phyloP scores from a whole-genome alignment of 2,329 filamentous ascomycete genomes.

The Claviceps capensis region DNA sequence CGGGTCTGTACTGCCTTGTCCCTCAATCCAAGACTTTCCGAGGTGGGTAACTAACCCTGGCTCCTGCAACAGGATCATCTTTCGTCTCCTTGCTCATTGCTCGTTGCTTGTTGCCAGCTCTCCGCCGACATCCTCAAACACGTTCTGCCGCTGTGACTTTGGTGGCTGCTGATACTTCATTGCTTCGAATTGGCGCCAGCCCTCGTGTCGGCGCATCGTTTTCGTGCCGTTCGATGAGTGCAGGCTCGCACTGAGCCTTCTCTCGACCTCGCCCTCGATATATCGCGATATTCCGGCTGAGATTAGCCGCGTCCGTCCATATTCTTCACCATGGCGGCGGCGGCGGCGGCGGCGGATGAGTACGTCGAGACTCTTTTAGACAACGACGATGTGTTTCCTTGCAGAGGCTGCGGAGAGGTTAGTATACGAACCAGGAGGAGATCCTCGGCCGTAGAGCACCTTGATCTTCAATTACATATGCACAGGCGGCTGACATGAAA shows the following conservation, averaged over 20 bases:
- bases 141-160: background rate
- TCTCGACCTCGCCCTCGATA: background rate
- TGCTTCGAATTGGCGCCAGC: background rate
- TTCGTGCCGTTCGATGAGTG: background rate
- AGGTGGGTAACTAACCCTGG: background rate
- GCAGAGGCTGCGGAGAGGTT: constrained; percentile 88
- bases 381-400: constrained; percentile 71
- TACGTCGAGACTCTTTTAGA: constrained; percentile 56
- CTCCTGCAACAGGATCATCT: background rate
- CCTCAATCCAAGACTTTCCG: constrained; percentile 1
- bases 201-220: background rate
- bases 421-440: constrained; percentile 4
- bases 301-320: background rate
- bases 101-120: background rate
- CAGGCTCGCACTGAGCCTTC: background rate
- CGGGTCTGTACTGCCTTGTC: background rate
- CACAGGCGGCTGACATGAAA: constrained; percentile 2
- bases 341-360: constrained; percentile 36
- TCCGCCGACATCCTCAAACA: background rate
- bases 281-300: background rate
- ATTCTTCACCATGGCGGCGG: constrained; percentile 24
- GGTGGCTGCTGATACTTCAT: background rate
- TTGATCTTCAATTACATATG: background rate
- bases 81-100: background rate
- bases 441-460: background rate